Percentiles rank a stretch among this genome's conserved stretches.
These are phyloP conservation scores for Euphorbia schlechtendalii DNA, from an alignment of 441 rosid species.

Conservation along the genomic window DNA sequence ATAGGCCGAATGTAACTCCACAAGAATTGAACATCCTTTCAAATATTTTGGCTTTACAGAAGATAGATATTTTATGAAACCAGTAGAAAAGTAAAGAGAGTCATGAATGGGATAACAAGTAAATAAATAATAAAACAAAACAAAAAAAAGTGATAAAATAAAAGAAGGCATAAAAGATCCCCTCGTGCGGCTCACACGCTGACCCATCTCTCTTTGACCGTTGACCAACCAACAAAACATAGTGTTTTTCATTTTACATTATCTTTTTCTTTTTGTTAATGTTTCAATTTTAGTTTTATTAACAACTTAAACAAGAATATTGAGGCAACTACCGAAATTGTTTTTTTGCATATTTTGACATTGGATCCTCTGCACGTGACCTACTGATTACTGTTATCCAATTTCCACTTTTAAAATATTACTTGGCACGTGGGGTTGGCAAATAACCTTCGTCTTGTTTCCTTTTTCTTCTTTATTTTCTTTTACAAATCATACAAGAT, in stretches of 20 bases:
- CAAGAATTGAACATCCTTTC: too few relatives aligned
- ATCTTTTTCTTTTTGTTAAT: too few relatives aligned
- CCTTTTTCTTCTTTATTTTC: not conserved
- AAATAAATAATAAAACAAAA: slow-evolving; percentile 2
- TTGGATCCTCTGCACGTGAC: slow-evolving; percentile 59
- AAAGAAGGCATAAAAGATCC: slow-evolving; percentile 29
- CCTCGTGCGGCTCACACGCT: slow-evolving; percentile 79
- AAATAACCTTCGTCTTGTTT: not conserved
- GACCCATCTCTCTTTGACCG: slow-evolving; percentile 35
- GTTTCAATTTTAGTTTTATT: too few relatives aligned
- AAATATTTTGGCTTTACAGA: too few relatives aligned
- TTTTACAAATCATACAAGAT: not conserved
- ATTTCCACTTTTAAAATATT: slow-evolving; percentile 17
- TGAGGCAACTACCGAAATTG: too few relatives aligned
- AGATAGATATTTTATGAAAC: too few relatives aligned
- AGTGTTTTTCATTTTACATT: not conserved
- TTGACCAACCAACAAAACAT: slow-evolving; percentile 33
- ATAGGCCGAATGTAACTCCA: too few relatives aligned
- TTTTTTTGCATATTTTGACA: slow-evolving; percentile 16
- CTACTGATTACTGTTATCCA: slow-evolving; percentile 16
- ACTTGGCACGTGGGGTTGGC: slow-evolving; percentile 36
- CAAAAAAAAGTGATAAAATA: not conserved
- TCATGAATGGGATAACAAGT: not conserved
- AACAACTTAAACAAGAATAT: too few relatives aligned
- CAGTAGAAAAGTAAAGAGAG: not conserved